phyloP scores from a whole-genome alignment of 2,329 filamentous ascomycete genomes.

The Onygenales sp. region DNA sequence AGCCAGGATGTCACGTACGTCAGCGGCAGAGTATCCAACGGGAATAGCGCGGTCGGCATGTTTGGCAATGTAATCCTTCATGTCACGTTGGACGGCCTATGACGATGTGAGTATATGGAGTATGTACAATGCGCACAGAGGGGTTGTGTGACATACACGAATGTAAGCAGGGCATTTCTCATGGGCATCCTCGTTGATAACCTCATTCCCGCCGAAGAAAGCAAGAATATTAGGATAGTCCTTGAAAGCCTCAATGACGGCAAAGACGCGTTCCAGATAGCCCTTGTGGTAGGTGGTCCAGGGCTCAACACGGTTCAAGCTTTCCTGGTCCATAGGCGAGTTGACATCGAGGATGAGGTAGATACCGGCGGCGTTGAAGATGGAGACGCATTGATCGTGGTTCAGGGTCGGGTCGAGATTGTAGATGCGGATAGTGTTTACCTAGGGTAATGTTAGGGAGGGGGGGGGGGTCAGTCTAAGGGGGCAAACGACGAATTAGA shows the following conservation, averaged over 20 bases:
- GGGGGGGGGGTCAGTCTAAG: not conserved
- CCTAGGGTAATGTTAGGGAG: slow-evolving; percentile 17
- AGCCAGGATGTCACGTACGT: slow-evolving; percentile 50
- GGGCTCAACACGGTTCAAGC: slow-evolving; percentile 47
- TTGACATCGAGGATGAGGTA: slow-evolving; percentile 60
- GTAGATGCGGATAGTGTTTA: slow-evolving; percentile 58
- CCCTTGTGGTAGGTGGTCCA: slow-evolving; percentile 44
- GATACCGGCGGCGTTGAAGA: slow-evolving; percentile 58
- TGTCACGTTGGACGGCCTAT: slow-evolving; percentile 53
- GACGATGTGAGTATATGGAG: slow-evolving; percentile 21
- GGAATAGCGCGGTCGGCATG: slow-evolving; percentile 50
- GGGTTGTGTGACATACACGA: slow-evolving; percentile 28
- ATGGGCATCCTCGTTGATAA: slow-evolving; percentile 53
- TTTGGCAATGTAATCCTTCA: slow-evolving; percentile 58
- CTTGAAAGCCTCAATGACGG: slow-evolving; percentile 58
- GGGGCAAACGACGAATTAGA: slow-evolving; percentile 1
- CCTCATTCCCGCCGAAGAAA: slow-evolving; percentile 60
- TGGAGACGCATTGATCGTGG: slow-evolving; percentile 53
- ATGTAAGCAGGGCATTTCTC: slow-evolving; percentile 49
- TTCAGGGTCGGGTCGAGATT: slow-evolving; percentile 51
- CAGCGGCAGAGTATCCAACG: slow-evolving; percentile 60
- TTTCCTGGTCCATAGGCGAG: slow-evolving; percentile 47
- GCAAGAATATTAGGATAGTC: slow-evolving; percentile 55
- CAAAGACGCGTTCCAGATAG: slow-evolving; percentile 51
- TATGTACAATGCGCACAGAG: not conserved